Evolutionary conservation across 2,329 filamentous ascomycete genomes (phyloP).

Genomic region (Colletotrichum sp.): DNA sequence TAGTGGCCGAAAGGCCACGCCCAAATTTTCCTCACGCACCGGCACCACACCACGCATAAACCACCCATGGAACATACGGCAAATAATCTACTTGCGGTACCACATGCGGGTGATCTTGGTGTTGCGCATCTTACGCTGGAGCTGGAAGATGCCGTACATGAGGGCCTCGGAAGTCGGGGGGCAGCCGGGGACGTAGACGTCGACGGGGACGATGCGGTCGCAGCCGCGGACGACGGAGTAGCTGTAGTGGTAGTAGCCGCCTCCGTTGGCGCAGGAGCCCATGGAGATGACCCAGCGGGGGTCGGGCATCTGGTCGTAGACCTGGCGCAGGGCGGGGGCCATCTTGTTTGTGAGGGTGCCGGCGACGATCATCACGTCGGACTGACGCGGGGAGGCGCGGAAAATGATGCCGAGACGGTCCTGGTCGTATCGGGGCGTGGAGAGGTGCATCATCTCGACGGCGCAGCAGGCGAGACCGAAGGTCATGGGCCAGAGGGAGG

Average conservation of each 20-base stretch:
- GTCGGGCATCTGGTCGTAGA: slow-evolving; percentile 96
- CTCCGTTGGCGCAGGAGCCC: slow-evolving; percentile 85
- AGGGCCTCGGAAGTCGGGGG: slow-evolving; percentile 66
- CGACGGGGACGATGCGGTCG: slow-evolving; percentile 78
- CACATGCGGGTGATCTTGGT: slow-evolving; percentile 61
- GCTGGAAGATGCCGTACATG: slow-evolving; percentile 74
- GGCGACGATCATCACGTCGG: slow-evolving; percentile 92
- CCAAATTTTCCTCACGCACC: neutral
- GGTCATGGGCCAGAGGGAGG: slow-evolving; percentile 87
- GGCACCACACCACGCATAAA: neutral
- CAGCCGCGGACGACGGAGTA: slow-evolving; percentile 76
- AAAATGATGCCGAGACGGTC: slow-evolving; percentile 90
- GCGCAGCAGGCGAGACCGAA: slow-evolving; percentile 90
- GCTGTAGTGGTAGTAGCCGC: slow-evolving; percentile 87
- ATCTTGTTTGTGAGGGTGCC: slow-evolving; percentile 96
- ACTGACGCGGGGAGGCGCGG: slow-evolving; percentile 84
- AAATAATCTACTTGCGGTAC: slow-evolving; percentile 56
- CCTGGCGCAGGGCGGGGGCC: slow-evolving; percentile 86
- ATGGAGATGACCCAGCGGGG: slow-evolving; percentile 86
- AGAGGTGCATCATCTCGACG: slow-evolving; percentile 92
- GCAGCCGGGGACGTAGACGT: slow-evolving; percentile 82
- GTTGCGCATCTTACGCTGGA: slow-evolving; percentile 77
- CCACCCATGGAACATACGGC: neutral
- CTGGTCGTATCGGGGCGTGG: slow-evolving; percentile 87
- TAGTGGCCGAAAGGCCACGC: neutral